A percentile compares a stretch with the other conserved stretches of the same genome.
Conservation (phyloP, 148 eudicot species). For the Chenopodium berlandieri region DNA sequence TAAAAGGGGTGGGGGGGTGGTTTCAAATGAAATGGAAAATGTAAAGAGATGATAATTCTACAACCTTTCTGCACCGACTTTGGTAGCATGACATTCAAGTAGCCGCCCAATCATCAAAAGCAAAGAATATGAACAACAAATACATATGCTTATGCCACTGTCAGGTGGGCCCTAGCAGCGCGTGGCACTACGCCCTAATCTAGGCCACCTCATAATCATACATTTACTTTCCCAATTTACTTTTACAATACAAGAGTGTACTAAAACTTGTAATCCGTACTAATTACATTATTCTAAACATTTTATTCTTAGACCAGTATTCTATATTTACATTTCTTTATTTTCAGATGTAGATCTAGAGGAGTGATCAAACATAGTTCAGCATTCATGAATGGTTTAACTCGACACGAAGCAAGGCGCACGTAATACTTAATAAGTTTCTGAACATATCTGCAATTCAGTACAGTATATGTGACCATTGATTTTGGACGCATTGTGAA, state of each 20-base stretch:
- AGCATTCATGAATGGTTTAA: neutral
- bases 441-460: neutral
- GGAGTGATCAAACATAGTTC: neutral
- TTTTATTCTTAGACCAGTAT: slow-evolving; percentile 4
- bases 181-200: slow-evolving; percentile 1
- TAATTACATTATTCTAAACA: neutral
- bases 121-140: slow-evolving; percentile 9
- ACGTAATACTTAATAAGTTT: too few species aligned
- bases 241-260: too few species aligned
- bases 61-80: slow-evolving; percentile 26
- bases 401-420: neutral
- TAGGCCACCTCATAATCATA: neutral
- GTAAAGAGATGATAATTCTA: slow-evolving; percentile 8
- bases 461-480: neutral
- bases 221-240: neutral
- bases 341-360: slow-evolving; percentile 1
- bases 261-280: too few species aligned
- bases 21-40: neutral
- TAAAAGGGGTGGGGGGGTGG: neutral
- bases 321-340: neutral
- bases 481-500: neutral
- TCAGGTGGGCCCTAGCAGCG: neutral
- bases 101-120: slow-evolving; percentile 18
- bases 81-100: neutral
- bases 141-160: neutral